Base-by-base conservation (phyloP, 768 basidiomycete genomes). In the Psilocybe cubensis region DNA sequence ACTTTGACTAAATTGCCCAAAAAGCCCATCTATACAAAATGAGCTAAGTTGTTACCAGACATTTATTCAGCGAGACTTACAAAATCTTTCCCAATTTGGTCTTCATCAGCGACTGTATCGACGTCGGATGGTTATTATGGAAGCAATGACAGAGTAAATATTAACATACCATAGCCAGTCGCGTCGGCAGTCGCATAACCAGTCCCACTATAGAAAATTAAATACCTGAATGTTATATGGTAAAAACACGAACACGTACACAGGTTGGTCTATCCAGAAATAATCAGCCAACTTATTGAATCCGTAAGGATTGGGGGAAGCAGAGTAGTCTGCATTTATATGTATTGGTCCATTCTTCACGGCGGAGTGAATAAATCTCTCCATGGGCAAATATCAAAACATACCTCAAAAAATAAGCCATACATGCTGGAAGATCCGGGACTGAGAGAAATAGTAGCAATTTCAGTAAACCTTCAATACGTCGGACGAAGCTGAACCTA, bases 211-310 rank as follows among this genome's bases (percentile, higher is more conserved):
- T 47, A 56, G 41, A 53, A 11, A 58, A 29, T n/a, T 21, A 40
- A 12, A 56, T 35, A n/a, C 4, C 14, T 31, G 28, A 31, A 28
- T 8, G 23, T 27, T 3, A 41, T 23, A 14, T n/a, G 52, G 33
- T 40, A 40, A 29, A 17, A 29, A 8, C 4, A 21, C 25, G 25
- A 45, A 48, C 11, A 60, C 74, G 52, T 67, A 82, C 81, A 88
- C 88, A 46, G 88, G 89, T 54, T 90, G 86, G 63, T 91, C 90
- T 48, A 91, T 74, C 87, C 86, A 90, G 33, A 91, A 78, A 60
- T 81, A 84, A 68, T 91, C 89, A 1, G 85, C 81, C 20, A 88
- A 66, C 21, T 71, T 78, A 57, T 79, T 74, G 84, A 87, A 89
- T 61, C 82, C 79, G 66, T 83, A 78, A 3, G 77, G 65, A 60